Evolutionary conservation across 192 early-diverging fungal genomes (phyloP), one percentile per base, ranked within the genome.

Genomic region (Dimargaris xerosporica): DNA sequence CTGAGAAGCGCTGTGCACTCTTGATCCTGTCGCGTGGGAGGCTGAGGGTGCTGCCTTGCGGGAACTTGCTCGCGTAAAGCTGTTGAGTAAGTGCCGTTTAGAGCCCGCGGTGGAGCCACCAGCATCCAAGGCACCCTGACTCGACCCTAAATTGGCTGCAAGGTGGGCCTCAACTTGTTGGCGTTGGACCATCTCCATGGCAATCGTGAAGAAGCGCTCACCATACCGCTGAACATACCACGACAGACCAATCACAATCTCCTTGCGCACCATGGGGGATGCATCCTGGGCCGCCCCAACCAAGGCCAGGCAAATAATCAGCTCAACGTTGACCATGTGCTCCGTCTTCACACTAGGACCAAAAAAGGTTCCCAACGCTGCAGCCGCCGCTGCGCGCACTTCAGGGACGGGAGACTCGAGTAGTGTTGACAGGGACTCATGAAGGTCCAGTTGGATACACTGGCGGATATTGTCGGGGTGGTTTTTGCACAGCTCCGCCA

Each of bases 401-500:
- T 94, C 90, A 13, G 87, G 75, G 0, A 86, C 82, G 6, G 77
- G 75, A 65, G 93, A 89, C 5, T 64, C 66, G 3, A 92, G 63
- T 26, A 88, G 61, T 2, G 66, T 48, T 42, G 71, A 75, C 19
- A 94, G 48, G 44, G 78, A 68, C 29, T 83, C 77, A 56, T 90
- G 87, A 5, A 85, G 73, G 16, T 77, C 72, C 39, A 75, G 72
- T n/a, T 80, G 73, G 30, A 88, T 65, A 9, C 81, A 86, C 11
- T 56, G 56, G 15, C 71, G 73, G 15, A 72, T 70, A 46, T 87
- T 85, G 6, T 81, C 85, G 42, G 85, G 76, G 64, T 85, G 84
- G 62, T 78, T 76, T 67, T 81, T 83, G 87, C 93, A 93, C 29
- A 91, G 72, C 72, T 95, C 85, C 5, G 84, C 84, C 44, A 96